phyloP scores from a whole-genome alignment of 2,329 filamentous ascomycete genomes.

The Aspergillus floridensis region DNA sequence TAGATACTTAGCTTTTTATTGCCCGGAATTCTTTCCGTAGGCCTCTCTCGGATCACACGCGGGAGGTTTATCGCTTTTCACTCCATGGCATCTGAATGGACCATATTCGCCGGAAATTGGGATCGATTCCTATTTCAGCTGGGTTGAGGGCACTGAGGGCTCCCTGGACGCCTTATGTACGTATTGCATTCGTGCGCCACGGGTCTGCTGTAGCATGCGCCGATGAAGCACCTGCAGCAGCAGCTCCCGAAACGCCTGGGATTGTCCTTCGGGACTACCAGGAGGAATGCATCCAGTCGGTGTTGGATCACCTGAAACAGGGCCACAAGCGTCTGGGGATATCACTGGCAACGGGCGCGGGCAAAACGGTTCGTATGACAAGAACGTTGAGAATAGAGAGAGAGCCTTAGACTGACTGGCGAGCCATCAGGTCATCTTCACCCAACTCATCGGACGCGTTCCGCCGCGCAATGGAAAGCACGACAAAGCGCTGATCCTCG shows the following conservation, averaged over 20 bases:
- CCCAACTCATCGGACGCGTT: slow-evolving; percentile 82
- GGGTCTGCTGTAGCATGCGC: slow-evolving; percentile 21
- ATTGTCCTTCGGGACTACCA: slow-evolving; percentile 78
- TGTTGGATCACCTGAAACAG: slow-evolving; percentile 64
- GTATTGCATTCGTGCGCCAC: slow-evolving; percentile 21
- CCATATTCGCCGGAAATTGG: slow-evolving; percentile 26
- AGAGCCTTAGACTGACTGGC: not conserved
- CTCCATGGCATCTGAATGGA: slow-evolving; percentile 30
- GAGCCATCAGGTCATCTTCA: slow-evolving; percentile 76
- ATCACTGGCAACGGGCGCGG: slow-evolving; percentile 81
- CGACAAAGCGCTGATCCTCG: slow-evolving; percentile 82
- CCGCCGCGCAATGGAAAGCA: slow-evolving; percentile 55
- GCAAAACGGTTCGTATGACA: slow-evolving; percentile 68
- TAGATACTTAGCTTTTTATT: not conserved
- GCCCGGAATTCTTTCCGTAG: not conserved
- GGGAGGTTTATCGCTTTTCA: not conserved
- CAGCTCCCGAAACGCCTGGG: slow-evolving; percentile 22
- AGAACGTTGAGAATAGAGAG: not conserved
- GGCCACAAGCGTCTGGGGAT: slow-evolving; percentile 79
- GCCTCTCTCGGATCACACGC: not conserved
- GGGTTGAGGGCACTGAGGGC: slow-evolving; percentile 11
- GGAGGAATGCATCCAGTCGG: slow-evolving; percentile 84
- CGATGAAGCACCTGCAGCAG: slow-evolving; percentile 1
- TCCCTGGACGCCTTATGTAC: slow-evolving; percentile 21
- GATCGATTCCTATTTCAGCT: slow-evolving; percentile 19